A percentile compares a stretch with the other conserved stretches of the same genome.
phyloP scores from a whole-genome alignment of 352 stramenopile genomes.

The Phytophthora rubi region DNA sequence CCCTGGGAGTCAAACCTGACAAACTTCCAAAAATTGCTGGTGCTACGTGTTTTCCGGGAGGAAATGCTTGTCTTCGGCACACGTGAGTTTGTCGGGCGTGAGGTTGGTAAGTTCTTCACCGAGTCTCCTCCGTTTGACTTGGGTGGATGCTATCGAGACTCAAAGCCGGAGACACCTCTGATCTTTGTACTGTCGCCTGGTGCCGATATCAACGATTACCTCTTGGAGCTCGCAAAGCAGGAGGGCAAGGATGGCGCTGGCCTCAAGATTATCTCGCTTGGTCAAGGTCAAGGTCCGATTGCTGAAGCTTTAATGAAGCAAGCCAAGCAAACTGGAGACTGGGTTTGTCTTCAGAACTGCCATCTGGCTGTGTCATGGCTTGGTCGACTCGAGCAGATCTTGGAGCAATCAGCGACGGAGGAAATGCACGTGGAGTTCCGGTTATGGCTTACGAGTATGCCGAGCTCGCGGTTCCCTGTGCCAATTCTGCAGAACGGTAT shows the following conservation, averaged over 20 bases:
- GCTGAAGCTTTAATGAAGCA: slow-evolving; percentile 92
- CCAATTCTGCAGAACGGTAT: slow-evolving; percentile 95
- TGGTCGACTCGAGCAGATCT: slow-evolving; percentile 86
- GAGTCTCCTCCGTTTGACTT: slow-evolving; percentile 94
- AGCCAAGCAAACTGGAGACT: slow-evolving; percentile 90
- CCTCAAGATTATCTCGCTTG: slow-evolving; percentile 94
- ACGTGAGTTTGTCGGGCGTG: slow-evolving; percentile 80
- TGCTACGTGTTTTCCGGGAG: slow-evolving; percentile 90
- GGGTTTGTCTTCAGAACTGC: slow-evolving; percentile 96
- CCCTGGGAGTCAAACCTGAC: slow-evolving; percentile 77
- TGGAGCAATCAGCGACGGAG: slow-evolving; percentile 78
- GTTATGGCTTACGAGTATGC: slow-evolving; percentile 95
- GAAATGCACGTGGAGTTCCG: slow-evolving; percentile 90
- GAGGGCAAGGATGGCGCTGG: slow-evolving; percentile 89
- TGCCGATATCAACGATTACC: slow-evolving; percentile 94
- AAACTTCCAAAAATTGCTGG: slow-evolving; percentile 90
- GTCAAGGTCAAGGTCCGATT: slow-evolving; percentile 93
- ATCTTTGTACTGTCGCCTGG: slow-evolving; percentile 95
- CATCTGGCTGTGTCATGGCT: slow-evolving; percentile 93
- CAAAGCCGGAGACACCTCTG: slow-evolving; percentile 89
- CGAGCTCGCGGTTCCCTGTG: slow-evolving; percentile 90
- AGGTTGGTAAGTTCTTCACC: slow-evolving; percentile 87
- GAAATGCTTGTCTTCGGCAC: slow-evolving; percentile 92
- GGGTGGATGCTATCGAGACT: slow-evolving; percentile 92
- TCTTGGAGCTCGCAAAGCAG: slow-evolving; percentile 90